Evolutionary conservation across 177 flowering plant genomes (phyloP), one percentile per base, ranked within the genome.

Genomic region (Vitis hybrid): DNA sequence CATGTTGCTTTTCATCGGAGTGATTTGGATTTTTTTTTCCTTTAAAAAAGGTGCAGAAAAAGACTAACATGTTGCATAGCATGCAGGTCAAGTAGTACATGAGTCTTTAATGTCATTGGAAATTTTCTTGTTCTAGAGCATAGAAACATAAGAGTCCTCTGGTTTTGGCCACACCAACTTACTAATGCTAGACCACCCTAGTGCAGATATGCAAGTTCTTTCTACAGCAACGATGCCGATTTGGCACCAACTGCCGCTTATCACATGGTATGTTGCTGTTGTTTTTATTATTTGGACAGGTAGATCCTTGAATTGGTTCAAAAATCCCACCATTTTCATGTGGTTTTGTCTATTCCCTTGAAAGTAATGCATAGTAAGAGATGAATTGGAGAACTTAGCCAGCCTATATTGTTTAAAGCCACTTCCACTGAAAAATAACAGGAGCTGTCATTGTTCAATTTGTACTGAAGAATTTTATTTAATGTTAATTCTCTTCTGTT

Each of bases 191-290:
- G 72, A 76, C 75, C 82, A 81, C 87, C 79, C 53, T 71, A 87
- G 86, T 92, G 97, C 97, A 95, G 99, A 91, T 95, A 59, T 95
- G 99, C 97, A 92, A 92, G 88, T 95, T 95, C 90, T 95, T 90
- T 82, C 89, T 90, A 66, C 97, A 94, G 82, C 91, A 92, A 81
- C 86, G 98, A 44, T 95, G 99, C 84, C 91, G 97, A 75, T 94
- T 94, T 90, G 98, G 98, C 81, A 73, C 83, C 82, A 88, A 71
- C 76, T 95, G 99, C 89, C 97, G 97, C 84, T 80, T 83, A 76
- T 95, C 98, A 61, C 99, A 95, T 92, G 99, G 99, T 95, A 95
- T 84, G 96, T 83, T 77, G 65, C 57, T 59, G 53, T 71, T 64
- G 53, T 75, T 72, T 75, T 60, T 61, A 62, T 60, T 33, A 7